phyloP scores from a whole-genome alignment of 1,139 yeast species.

The Arxiozyma bovina region DNA sequence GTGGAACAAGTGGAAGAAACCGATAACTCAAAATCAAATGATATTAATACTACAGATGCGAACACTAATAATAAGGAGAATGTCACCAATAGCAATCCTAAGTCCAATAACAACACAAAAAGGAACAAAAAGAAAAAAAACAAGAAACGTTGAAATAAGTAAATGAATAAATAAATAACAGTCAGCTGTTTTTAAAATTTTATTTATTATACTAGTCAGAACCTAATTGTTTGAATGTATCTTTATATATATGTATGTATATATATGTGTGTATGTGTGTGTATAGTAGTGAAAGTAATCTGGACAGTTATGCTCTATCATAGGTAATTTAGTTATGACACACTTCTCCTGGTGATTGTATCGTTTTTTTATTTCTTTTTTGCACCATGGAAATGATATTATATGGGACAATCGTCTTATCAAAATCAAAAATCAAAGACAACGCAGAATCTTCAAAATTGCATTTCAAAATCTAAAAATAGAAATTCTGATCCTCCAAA shows the following conservation, averaged over 20 bases:
- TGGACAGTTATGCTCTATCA: too few species aligned
- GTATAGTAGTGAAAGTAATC: background rate
- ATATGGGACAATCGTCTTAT: too few species aligned
- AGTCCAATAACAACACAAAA: slow-evolving; percentile 15
- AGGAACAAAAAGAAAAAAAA: slow-evolving; percentile 6
- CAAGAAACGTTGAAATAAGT: background rate
- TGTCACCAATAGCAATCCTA: slow-evolving; percentile 7
- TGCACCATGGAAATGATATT: too few species aligned
- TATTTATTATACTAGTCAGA: background rate
- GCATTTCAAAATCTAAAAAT: background rate
- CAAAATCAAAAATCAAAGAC: too few species aligned
- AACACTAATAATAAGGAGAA: background rate
- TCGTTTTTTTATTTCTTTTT: too few species aligned
- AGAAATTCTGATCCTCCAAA: background rate
- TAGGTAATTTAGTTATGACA: too few species aligned
- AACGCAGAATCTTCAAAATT: too few species aligned
- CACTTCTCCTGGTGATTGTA: too few species aligned
- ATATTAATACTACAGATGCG: background rate
- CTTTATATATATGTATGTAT: background rate
- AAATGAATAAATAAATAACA: background rate
- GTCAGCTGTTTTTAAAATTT: too few species aligned
- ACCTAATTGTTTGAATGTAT: background rate
- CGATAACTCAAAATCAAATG: background rate
- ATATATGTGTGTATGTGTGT: background rate
- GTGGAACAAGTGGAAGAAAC: slow-evolving; percentile 7